These are phyloP conservation scores for Fusarium vanettenii DNA, from an alignment of 2,329 filamentous ascomycete genomes.

Conservation along the genomic window DNA sequence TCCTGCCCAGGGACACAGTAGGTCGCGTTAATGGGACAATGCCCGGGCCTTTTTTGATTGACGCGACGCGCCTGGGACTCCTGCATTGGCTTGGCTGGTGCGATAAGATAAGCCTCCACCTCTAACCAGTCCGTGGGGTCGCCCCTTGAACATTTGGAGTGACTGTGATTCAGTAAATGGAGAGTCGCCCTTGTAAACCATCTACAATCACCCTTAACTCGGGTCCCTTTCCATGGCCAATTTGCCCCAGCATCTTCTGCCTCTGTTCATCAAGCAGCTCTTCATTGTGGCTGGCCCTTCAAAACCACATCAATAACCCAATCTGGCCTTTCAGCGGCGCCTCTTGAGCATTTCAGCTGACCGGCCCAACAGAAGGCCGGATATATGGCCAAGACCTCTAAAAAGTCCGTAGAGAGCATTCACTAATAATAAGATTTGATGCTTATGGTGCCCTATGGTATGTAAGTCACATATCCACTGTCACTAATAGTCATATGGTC, in stretches of 20 bases:
- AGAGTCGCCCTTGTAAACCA: not conserved
- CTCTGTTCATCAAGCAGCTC: not conserved
- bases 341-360: not conserved
- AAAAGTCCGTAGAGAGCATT: slow-evolving; percentile 71
- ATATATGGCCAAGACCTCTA: slow-evolving; percentile 54
- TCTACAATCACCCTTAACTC: not conserved
- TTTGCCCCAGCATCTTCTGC: not conserved
- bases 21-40: slow-evolving; percentile 27
- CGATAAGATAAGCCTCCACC: slow-evolving; percentile 35
- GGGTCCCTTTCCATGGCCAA: not conserved
- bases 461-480: slow-evolving; percentile 78
- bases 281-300: slow-evolving; percentile 46
- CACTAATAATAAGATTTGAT: slow-evolving; percentile 85
- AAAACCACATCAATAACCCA: slow-evolving; percentile 77
- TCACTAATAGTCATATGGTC: slow-evolving; percentile 85
- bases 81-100: not conserved
- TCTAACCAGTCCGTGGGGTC: not conserved
- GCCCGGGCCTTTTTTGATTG: not conserved
- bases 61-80: slow-evolving; percentile 24
- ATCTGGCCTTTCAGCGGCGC: slow-evolving; percentile 72
- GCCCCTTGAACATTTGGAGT: not conserved
- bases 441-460: slow-evolving; percentile 84
- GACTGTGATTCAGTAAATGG: not conserved
- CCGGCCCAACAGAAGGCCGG: slow-evolving; percentile 74
- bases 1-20: slow-evolving; percentile 22